Percentiles rank a stretch among this genome's conserved stretches.
These are phyloP conservation scores for Ensete glaucum DNA, from an alignment of 176 grass and related monocot genomes.

Conservation along the genomic window DNA sequence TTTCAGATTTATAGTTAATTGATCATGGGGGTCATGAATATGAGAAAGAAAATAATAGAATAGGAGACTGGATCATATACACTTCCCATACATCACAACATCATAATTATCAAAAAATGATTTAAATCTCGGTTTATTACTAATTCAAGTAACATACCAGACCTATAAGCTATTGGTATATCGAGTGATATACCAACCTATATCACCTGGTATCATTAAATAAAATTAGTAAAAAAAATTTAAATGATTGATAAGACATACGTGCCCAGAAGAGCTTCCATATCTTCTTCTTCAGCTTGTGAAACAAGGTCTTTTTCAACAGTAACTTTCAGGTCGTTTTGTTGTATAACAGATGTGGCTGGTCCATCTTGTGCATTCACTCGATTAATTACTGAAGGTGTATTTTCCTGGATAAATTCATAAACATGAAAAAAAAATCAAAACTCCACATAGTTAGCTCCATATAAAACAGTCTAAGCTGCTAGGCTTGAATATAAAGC, in stretches of 20 bases:
- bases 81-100: no score
- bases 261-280: conserved; percentile 97
- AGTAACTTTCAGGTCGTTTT: conserved; percentile 86
- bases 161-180: no score
- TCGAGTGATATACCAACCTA: no score
- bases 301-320: conserved; percentile 93
- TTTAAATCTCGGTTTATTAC: no score
- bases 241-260: conserved; percentile 26
- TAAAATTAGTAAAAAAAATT: background rate
- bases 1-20: no score
- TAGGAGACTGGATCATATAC: no score
- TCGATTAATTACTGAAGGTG: conserved; percentile 49
- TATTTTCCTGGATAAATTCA: conserved; percentile 67
- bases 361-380: conserved; percentile 56
- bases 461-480: background rate
- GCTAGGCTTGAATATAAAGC: background rate
- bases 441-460: background rate
- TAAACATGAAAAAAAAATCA: conserved; percentile 22
- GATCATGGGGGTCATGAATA: no score
- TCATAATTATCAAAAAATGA: no score
- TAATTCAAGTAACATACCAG: no score
- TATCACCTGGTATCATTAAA: no score
- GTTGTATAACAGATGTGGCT: conserved; percentile 37
- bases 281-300: conserved; percentile 96
- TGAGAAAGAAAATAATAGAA: no score